Conservation (phyloP, 2,329 filamentous ascomycete genomes). For the Alternaria triticimaculans region DNA sequence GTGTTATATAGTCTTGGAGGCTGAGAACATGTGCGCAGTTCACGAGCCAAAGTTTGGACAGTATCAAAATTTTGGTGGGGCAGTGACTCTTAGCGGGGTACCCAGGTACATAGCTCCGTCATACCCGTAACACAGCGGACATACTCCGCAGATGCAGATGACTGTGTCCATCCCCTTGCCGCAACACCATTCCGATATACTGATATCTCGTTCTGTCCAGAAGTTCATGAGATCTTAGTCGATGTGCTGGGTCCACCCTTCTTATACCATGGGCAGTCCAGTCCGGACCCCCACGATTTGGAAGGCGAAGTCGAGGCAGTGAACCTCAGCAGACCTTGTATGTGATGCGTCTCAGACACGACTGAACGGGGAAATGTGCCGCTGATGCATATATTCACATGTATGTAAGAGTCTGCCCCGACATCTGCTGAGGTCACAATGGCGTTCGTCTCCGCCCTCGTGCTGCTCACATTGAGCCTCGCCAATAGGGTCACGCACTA, state of each 20-base stretch:
- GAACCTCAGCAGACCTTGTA: neutral
- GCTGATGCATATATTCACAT: neutral
- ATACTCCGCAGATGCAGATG: neutral
- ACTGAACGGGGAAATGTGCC: neutral
- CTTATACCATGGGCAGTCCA: neutral
- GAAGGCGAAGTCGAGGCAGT: neutral
- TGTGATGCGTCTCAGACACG: neutral
- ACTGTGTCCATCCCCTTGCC: too few relatives aligned
- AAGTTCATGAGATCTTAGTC: too few relatives aligned
- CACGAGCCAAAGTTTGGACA: neutral
- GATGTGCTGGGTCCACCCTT: neutral
- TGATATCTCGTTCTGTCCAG: too few relatives aligned
- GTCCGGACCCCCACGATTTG: neutral
- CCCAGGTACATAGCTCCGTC: neutral
- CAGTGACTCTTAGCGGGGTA: conserved; percentile 10
- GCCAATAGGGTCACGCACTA: neutral
- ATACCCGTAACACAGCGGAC: neutral
- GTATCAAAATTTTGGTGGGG: conserved; percentile 15
- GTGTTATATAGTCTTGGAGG: too few relatives aligned
- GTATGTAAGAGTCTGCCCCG: neutral
- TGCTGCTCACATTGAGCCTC: neutral
- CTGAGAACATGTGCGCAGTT: neutral
- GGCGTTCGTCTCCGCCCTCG: neutral
- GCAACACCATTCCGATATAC: too few relatives aligned
- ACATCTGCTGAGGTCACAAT: neutral